Base-by-base conservation (phyloP, 1,284 basidiomycete species). In the Cutaneotrichosporon arboriforme region DNA sequence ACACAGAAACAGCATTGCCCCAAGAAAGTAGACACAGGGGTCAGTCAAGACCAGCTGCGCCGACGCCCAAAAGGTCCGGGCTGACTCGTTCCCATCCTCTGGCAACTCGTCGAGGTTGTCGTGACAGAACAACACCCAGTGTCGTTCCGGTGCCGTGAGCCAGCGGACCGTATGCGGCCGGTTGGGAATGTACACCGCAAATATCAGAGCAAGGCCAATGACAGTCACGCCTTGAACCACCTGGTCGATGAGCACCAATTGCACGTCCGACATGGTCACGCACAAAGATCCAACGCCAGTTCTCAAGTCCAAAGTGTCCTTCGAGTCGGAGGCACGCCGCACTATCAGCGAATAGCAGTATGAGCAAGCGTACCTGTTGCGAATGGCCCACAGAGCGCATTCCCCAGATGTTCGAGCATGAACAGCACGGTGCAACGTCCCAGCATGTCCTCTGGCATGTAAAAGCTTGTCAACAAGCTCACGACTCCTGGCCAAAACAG, bases 401-500 rank as follows among this genome's bases (percentile, higher is more conserved):
- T 74, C 2, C 69, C 70, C 45, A 76, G 46, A 44, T 69, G 64
- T 17, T 66, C 66, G 38, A 64, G 66, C 43, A 61, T 60, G 60
- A 64, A 73, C 8, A 73, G 52, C 8, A 54, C 55, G 12, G 55
- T 66, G 31, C 59, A 63, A 55, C 60, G 68, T 51, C 54, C 55
- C 10, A 60, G 67, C n/a, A 69, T 51, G 40, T 74, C 68, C 14
- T 60, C 49, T 53, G 66, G 67, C 8, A 55, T 62, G 59, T 74
- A 74, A 65, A 73, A 73, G 2, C 62, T 57, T 4, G 67, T 65
- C 4, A 70, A 59, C 35, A 65, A 57, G 58, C 63, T 68, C 4
- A 73, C 41, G 0, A 61, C 64, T 4, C 71, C 58, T 0, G 70
- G 66, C 59, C 72, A 73, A 59, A 72, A 70, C 14, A 64, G 62